Base-by-base conservation (phyloP, 257 asterid genomes). In the Nicotiana tomentosiformis region DNA sequence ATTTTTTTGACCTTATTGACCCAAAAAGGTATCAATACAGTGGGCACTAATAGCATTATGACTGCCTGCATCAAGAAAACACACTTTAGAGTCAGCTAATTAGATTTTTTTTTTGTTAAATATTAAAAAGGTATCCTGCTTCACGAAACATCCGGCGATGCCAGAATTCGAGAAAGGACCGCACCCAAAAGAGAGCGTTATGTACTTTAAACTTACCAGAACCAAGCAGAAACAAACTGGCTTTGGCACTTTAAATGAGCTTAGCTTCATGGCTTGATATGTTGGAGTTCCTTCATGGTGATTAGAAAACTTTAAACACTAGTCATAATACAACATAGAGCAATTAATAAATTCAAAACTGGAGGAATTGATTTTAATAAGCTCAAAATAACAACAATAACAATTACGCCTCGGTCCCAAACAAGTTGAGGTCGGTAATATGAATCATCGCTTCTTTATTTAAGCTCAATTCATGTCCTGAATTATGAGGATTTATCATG, bases 21-120 rank as follows among this genome's bases (percentile, higher is more conserved):
- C 95, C 97, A 91, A 15, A 90, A 55, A 1, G 92, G 83, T 64
- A 87, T 82, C 83, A 91, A 56, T 39, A 87, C 39, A 84, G 87
- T 84, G 67, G 91, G 87, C 55, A 89, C 30, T 33, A 89, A 83
- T 33, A 91, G n/a, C 86, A 90, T 89, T 68, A 77, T 80, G 0
- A 86, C 18, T 81, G 89, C 37, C 97, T 93, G 90, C 78, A 85
- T 9, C 49, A 65, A n/a, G n/a, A 0, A 18, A 3, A 30, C 18
- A 78, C 3, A 78, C 7, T 39, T 16, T 16, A 70, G 18, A 70
- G 39, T 14, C 10, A 4, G 20, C 11, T 12, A 70, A 12, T 33
- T 8, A 12, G 29, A 33, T 4, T 33, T 33, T 15, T 53, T 53
- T 32, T 70, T 7, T 5, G 43, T 6, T 39, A 39, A 39, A 39